Evolutionary conservation across 2,329 filamentous ascomycete species (phyloP).

Genomic region (Alternaria novae-zelandiae): DNA sequence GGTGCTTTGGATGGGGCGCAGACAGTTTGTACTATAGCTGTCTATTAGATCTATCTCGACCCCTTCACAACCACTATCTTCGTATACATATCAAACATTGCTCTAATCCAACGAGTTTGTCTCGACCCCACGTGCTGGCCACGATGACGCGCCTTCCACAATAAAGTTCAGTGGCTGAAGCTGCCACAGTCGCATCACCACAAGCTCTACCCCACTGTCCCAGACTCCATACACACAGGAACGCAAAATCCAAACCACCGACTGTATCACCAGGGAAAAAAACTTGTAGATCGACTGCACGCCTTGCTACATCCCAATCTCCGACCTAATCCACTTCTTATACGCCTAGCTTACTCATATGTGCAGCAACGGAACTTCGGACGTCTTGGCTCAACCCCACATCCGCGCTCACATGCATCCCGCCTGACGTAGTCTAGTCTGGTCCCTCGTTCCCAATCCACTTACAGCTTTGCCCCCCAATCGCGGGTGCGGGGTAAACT

Average conservation of each 20-base stretch:
- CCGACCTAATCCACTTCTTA: background rate
- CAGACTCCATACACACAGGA: background rate
- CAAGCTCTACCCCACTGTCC: background rate
- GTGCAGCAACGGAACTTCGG: background rate
- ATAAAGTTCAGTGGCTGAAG: constrained; percentile 2
- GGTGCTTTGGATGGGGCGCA: background rate
- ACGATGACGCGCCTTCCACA: background rate
- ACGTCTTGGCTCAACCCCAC: background rate
- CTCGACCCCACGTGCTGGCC: background rate
- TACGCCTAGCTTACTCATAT: background rate
- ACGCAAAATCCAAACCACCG: background rate
- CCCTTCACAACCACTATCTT: background rate
- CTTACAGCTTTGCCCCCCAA: background rate
- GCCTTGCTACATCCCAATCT: background rate
- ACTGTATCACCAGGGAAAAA: background rate
- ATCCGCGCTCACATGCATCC: background rate
- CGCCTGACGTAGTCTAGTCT: background rate
- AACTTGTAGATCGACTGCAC: background rate
- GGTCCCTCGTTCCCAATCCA: background rate
- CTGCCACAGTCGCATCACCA: background rate
- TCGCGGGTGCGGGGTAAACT: constrained; percentile 12
- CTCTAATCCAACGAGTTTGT: background rate
- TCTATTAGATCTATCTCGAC: background rate
- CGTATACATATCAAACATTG: background rate
- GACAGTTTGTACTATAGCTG: constrained; percentile 3